A percentile compares a stretch with the other conserved stretches of the same genome.
These are phyloP conservation scores for Zalerion maritima DNA, from an alignment of 495 filamentous ascomycete species.

Conservation along the genomic window DNA sequence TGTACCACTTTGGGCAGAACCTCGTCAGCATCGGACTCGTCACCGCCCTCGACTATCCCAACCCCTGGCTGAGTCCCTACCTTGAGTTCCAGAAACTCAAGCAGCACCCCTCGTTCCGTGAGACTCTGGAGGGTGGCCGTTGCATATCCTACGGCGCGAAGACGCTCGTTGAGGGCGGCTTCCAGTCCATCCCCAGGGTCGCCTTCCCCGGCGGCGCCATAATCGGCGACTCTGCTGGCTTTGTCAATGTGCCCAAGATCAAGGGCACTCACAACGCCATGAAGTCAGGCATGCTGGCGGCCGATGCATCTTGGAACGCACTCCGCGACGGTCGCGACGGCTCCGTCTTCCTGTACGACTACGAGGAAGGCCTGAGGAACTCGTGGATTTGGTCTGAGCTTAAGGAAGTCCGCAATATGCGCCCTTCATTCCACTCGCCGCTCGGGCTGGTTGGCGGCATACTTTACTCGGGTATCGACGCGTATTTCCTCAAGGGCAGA, in stretches of 20 bases:
- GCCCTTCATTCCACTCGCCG: conserved; percentile 78
- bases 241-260: conserved; percentile 96
- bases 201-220: conserved; percentile 91
- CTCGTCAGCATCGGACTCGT: conserved; percentile 89
- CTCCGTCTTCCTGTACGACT: conserved; percentile 83
- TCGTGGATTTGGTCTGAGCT: conserved; percentile 89
- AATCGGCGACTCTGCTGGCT: conserved; percentile 91
- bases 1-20: conserved; percentile 99
- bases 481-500: conserved; percentile 70
- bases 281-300: conserved; percentile 93
- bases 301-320: conserved; percentile 72
- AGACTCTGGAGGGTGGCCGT: conserved; percentile 79
- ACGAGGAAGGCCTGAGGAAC: conserved; percentile 78
- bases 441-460: conserved; percentile 80
- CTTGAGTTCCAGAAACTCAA: conserved; percentile 98
- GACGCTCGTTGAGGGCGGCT: conserved; percentile 89
- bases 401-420: conserved; percentile 92
- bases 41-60: conserved; percentile 87
- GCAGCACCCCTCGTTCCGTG: conserved; percentile 78
- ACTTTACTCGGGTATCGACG: conserved; percentile 84
- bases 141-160: conserved; percentile 95
- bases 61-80: conserved; percentile 94
- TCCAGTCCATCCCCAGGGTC: conserved; percentile 92
- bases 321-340: conserved; percentile 43
- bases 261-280: conserved; percentile 98